These are phyloP conservation scores for Pythium oligandrum DNA, from an alignment of 352 stramenopile genomes.

Conservation along the genomic window DNA sequence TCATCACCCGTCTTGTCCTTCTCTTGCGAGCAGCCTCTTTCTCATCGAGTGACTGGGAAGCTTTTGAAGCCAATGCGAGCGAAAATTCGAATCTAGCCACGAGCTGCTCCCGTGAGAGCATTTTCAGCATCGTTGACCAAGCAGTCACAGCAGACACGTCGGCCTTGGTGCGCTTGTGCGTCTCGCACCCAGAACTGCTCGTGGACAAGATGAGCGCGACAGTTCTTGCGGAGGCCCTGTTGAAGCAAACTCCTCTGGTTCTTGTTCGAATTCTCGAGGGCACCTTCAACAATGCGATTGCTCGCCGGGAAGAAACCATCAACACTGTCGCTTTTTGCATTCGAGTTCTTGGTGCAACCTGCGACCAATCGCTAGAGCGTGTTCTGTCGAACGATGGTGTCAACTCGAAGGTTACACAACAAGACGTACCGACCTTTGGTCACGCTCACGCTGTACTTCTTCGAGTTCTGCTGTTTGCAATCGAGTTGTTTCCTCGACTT, in stretches of 20 bases:
- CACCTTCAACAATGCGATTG: conserved; percentile 48
- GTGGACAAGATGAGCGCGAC: conserved; percentile 37
- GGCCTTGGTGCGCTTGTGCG: conserved; percentile 49
- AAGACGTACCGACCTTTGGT: conserved; percentile 15
- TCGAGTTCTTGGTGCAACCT: conserved; percentile 36
- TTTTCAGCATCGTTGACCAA: no score
- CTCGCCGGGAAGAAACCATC: conserved; percentile 46
- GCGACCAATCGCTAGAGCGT: conserved; percentile 23
- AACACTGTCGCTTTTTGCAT: conserved; percentile 54
- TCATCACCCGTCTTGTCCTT: conserved; percentile 62
- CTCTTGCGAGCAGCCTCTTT: conserved; percentile 35
- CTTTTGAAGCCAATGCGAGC: no score
- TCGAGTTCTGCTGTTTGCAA: conserved; percentile 55
- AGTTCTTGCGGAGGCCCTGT: conserved; percentile 38
- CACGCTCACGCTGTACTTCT: conserved; percentile 44
- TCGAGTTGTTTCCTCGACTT: conserved; percentile 48
- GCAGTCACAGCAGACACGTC: no score
- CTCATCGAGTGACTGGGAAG: not conserved
- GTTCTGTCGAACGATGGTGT: conserved; percentile 21
- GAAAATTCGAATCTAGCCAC: no score
- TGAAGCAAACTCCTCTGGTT: conserved; percentile 31
- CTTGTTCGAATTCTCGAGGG: conserved; percentile 52
- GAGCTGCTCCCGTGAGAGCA: no score
- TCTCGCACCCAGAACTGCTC: conserved; percentile 61
- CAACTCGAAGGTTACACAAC: not conserved